Evolutionary conservation across 2,329 filamentous ascomycete genomes (phyloP).

Genomic region (Botrytis medusae): DNA sequence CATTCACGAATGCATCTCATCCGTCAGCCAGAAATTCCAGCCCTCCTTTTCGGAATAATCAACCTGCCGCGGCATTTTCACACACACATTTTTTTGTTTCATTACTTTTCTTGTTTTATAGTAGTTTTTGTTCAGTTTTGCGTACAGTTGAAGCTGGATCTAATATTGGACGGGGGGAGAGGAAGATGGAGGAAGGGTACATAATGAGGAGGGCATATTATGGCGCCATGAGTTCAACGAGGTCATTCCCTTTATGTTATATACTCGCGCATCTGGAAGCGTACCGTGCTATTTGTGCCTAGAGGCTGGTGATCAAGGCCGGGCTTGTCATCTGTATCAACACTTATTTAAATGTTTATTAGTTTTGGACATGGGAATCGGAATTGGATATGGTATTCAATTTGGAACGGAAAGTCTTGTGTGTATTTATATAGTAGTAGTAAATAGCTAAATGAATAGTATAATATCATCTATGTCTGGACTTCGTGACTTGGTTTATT

Average conservation of each 20-base stretch:
- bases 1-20: neutral
- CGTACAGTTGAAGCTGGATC: neutral
- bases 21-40: neutral
- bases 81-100: neutral
- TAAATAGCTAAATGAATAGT: neutral
- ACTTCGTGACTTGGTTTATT: neutral
- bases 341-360: constrained; percentile 5
- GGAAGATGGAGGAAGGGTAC: neutral
- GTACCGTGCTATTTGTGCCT: neutral
- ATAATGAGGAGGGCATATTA: constrained; percentile 12
- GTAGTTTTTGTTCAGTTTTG: neutral
- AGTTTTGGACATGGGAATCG: neutral
- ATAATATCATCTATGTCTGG: neutral
- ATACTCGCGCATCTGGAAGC: constrained; percentile 1
- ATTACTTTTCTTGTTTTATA: constrained; percentile 7
- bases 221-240: constrained; percentile 20
- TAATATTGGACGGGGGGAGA: neutral
- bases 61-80: neutral
- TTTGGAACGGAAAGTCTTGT: neutral
- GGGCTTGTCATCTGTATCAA: constrained; percentile 1
- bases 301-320: neutral
- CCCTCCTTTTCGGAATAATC: neutral
- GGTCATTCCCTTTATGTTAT: constrained; percentile 13
- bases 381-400: neutral
- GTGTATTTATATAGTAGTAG: neutral